phyloP scores from a whole-genome alignment of 164 flowering plant species.

The Aristolochia californica region DNA sequence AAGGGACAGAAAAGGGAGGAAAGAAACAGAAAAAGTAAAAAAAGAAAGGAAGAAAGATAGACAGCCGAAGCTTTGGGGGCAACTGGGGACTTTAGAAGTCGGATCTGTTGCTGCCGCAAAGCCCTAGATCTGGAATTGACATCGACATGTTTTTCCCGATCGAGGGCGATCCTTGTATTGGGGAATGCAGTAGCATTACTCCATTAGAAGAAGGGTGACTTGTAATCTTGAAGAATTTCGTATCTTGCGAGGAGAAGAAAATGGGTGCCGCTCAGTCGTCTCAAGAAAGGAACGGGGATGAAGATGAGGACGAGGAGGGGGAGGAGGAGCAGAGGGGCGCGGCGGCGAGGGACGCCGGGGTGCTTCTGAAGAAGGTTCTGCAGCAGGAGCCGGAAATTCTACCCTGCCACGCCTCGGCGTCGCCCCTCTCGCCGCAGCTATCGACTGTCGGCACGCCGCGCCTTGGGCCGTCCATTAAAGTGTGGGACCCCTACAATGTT shows the following conservation, averaged over 20 bases:
- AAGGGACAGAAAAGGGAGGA: no score
- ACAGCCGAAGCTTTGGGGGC: no score
- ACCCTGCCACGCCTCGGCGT: constrained; percentile 30
- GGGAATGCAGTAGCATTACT: no score
- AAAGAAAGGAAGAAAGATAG: no score
- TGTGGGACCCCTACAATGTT: constrained; percentile 96
- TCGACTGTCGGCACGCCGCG: constrained; percentile 69
- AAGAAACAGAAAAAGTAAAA: no score
- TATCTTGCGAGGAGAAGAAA: no score
- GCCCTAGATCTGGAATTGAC: no score
- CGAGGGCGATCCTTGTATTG: no score
- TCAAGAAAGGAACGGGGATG: constrained; percentile 35
- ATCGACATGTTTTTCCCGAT: no score
- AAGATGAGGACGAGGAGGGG: constrained; percentile 22
- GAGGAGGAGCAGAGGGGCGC: constrained; percentile 8
- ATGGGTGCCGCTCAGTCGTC: constrained; percentile 71
- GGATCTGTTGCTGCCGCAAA: no score
- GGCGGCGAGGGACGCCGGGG: constrained; percentile 3
- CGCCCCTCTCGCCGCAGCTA: constrained; percentile 30
- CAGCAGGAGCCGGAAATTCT: constrained; percentile 93
- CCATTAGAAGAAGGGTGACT: no score
- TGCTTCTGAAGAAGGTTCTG: constrained; percentile 53
- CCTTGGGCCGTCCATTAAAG: constrained; percentile 81
- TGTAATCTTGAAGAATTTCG: neutral
- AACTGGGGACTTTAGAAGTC: no score